phyloP scores from a whole-genome alignment of 2,329 filamentous ascomycete genomes.

The Coccinonectria pachysandricola region DNA sequence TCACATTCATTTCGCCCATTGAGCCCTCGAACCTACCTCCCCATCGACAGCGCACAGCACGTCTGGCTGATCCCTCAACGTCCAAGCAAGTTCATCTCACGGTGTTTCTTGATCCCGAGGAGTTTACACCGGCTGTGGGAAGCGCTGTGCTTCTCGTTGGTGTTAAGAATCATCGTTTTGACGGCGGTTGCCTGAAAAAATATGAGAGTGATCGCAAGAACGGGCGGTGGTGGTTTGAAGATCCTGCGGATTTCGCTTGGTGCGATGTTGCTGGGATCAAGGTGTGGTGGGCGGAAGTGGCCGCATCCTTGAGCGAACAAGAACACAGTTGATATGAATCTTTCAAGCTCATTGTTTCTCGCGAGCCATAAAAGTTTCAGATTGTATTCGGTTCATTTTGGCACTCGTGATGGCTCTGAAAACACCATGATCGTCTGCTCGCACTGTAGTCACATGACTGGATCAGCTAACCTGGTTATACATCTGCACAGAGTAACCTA shows the following conservation, averaged over 20 bases:
- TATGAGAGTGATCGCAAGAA: constrained; percentile 29
- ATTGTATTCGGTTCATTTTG: no score
- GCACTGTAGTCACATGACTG: no score
- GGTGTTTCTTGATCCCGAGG: constrained; percentile 42
- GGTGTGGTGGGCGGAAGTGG: constrained; percentile 32
- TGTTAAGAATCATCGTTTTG: constrained; percentile 48
- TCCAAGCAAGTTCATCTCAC: constrained; percentile 42
- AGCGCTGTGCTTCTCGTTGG: constrained; percentile 41
- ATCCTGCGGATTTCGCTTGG: constrained; percentile 37
- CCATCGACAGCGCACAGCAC: constrained; percentile 39
- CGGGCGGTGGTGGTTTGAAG: constrained; percentile 40
- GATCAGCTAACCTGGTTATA: no score
- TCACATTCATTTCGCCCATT: constrained; percentile 35
- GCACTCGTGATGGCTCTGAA: no score
- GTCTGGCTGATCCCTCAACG: constrained; percentile 41
- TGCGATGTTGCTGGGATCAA: constrained; percentile 36
- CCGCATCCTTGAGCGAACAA: no score
- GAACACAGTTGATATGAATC: no score
- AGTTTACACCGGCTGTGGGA: constrained; percentile 36
- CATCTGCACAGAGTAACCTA: no score
- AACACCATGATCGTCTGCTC: no score
- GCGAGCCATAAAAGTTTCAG: no score
- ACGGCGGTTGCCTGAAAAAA: constrained; percentile 36
- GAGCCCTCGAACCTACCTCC: constrained; percentile 40
- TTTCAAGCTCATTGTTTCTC: no score